A percentile compares a stretch with the other conserved stretches of the same genome.
phyloP scores from a whole-genome alignment of 2,329 filamentous ascomycete species.

The Cladobotryum protrusum region DNA sequence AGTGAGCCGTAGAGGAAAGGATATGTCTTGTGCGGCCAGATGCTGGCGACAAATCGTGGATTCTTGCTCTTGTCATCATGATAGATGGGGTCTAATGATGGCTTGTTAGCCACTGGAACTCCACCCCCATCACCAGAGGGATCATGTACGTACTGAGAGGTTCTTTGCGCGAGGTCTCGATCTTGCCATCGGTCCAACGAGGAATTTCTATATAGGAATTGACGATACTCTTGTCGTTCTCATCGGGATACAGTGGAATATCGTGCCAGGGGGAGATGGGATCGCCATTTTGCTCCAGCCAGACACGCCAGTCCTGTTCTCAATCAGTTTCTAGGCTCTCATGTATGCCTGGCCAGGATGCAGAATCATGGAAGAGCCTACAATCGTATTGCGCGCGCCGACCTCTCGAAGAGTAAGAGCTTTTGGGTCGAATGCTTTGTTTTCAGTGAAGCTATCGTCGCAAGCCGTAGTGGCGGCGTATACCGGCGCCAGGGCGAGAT shows the following conservation, averaged over 20 bases:
- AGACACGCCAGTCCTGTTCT: constrained; percentile 34
- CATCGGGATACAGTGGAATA: constrained; percentile 32
- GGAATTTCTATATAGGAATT: constrained; percentile 38
- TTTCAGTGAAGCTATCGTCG: neutral
- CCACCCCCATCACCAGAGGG: neutral
- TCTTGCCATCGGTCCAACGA: constrained; percentile 34
- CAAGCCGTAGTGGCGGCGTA: constrained; percentile 11
- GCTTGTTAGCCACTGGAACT: neutral
- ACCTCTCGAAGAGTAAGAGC: constrained; percentile 29
- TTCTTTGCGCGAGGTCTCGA: constrained; percentile 34
- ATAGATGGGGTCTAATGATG: constrained; percentile 31
- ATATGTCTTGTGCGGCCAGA: constrained; percentile 39
- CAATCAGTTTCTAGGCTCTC: neutral
- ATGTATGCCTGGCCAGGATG: neutral
- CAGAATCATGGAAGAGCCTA: constrained; percentile 11
- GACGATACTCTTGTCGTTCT: constrained; percentile 28
- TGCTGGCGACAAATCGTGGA: constrained; percentile 34
- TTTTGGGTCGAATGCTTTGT: constrained; percentile 20
- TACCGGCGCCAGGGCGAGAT: constrained; percentile 16
- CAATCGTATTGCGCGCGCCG: constrained; percentile 32
- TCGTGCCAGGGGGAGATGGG: constrained; percentile 39
- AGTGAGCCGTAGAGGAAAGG: constrained; percentile 39
- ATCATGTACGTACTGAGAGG: constrained; percentile 27
- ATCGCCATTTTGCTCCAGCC: constrained; percentile 33
- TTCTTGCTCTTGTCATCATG: constrained; percentile 33